Evolutionary conservation across 805 yeast species (phyloP).

Genomic region (Candida golubevii): DNA sequence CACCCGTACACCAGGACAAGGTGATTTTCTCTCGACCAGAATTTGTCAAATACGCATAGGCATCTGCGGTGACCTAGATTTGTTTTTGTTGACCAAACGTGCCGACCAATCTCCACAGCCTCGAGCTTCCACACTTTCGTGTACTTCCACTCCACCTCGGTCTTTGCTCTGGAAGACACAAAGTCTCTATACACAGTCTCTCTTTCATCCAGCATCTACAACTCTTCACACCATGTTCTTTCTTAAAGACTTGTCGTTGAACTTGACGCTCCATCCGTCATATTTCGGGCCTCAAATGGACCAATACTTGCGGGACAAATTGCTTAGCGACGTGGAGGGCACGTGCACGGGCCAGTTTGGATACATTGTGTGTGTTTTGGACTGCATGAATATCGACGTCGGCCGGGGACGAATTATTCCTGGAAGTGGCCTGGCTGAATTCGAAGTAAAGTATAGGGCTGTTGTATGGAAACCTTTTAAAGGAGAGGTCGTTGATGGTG

Average conservation of each 20-base stretch:
- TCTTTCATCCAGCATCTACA: neutral
- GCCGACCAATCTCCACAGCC: no score
- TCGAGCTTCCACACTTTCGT: no score
- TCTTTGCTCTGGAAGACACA: no score
- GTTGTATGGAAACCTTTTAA: slow-evolving; percentile 98
- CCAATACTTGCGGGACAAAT: slow-evolving; percentile 82
- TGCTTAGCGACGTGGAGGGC: slow-evolving; percentile 95
- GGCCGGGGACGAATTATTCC: slow-evolving; percentile 93
- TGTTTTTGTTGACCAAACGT: no score
- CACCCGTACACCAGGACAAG: no score
- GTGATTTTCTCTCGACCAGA: no score
- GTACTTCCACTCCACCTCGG: no score
- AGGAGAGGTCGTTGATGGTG: slow-evolving; percentile 97
- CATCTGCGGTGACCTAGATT: no score
- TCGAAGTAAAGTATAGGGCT: slow-evolving; percentile 92
- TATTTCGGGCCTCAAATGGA: slow-evolving; percentile 98
- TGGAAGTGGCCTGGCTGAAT: slow-evolving; percentile 90
- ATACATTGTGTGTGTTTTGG: slow-evolving; percentile 91
- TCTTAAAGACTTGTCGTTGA: slow-evolving; percentile 82
- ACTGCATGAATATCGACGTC: slow-evolving; percentile 89
- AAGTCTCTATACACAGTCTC: no score
- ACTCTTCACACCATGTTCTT: slow-evolving; percentile 33
- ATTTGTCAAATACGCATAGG: no score
- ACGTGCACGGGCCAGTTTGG: slow-evolving; percentile 99
- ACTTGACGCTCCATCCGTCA: slow-evolving; percentile 93